A percentile compares a stretch with the other conserved stretches of the same genome.
Evolutionary conservation across 2,329 filamentous ascomycete species (phyloP).

Genomic region (Colletotrichum scovillei): DNA sequence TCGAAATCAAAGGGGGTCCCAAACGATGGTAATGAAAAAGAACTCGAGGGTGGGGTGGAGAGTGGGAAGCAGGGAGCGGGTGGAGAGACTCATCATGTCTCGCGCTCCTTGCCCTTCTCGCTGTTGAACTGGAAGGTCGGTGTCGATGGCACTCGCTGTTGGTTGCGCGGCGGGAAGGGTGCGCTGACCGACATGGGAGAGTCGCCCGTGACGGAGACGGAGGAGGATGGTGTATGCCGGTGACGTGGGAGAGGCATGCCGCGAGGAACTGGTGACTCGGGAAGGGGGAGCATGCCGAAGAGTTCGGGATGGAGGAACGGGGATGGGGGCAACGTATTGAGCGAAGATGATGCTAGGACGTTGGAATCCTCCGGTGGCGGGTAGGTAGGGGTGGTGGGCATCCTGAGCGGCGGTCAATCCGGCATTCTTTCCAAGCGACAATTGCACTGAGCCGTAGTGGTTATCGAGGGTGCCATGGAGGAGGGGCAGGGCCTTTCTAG

Average conservation of each 20-base stretch:
- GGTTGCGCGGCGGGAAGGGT: conserved; percentile 33
- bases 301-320: conserved; percentile 57
- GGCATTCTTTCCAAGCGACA: conserved; percentile 51
- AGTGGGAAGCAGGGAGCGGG: conserved; percentile 44
- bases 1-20: conserved; percentile 36
- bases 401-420: conserved; percentile 70
- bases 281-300: conserved; percentile 56
- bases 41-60: conserved; percentile 34
- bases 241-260: conserved; percentile 45
- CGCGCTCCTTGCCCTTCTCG: conserved; percentile 35
- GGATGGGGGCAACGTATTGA: conserved; percentile 54
- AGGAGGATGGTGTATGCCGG: conserved; percentile 47
- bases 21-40: conserved; percentile 36
- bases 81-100: conserved; percentile 50
- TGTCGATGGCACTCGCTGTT: conserved; percentile 10
- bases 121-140: conserved; percentile 23
- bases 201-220: conserved; percentile 27
- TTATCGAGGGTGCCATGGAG: conserved; percentile 42
- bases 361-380: conserved; percentile 56
- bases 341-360: conserved; percentile 47
- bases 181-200: conserved; percentile 44
- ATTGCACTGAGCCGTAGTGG: conserved; percentile 52
- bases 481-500: conserved; percentile 53
- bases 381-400: conserved; percentile 57
- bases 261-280: conserved; percentile 56